Conservation (phyloP, 73 alveolate species). For the Tetrahymena thermophila region DNA sequence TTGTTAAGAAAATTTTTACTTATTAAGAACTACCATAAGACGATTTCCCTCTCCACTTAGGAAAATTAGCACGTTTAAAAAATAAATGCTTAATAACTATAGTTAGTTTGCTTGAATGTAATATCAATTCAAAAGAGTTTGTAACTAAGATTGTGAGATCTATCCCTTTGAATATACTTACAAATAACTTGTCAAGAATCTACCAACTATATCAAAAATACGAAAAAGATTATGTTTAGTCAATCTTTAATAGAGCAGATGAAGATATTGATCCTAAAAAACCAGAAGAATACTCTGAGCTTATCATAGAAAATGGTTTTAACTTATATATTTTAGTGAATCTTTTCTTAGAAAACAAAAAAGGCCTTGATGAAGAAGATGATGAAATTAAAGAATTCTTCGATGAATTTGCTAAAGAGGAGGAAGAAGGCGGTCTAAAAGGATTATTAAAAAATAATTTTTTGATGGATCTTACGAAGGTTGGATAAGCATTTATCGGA, state of each 20-base stretch:
- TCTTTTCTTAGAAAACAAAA: constrained; percentile 20
- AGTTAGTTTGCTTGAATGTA: constrained; percentile 21
- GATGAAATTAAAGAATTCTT: constrained; percentile 25
- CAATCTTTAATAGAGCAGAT: constrained; percentile 7
- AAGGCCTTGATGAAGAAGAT: constrained; percentile 9
- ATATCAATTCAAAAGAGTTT: constrained; percentile 18
- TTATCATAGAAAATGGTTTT: constrained; percentile 35
- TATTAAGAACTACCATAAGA: neutral
- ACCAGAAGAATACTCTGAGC: neutral
- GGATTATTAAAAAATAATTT: neutral
- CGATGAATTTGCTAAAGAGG: constrained; percentile 12
- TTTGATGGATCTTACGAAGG: neutral
- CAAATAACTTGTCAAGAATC: constrained; percentile 4
- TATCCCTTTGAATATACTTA: neutral
- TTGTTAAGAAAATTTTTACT: neutral
- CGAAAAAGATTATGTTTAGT: constrained; percentile 10
- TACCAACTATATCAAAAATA: neutral
- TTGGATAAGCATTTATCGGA: constrained; percentile 5
- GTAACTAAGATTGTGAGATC: constrained; percentile 21
- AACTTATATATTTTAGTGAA: constrained; percentile 18
- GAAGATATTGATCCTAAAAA: constrained; percentile 10
- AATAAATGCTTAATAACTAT: constrained; percentile 22
- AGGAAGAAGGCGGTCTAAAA: neutral
- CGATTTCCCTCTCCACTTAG: neutral
- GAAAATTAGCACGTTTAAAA: constrained; percentile 21